Conservation (phyloP, 352 stramenopile species). For the Globisporangium irregulare region DNA sequence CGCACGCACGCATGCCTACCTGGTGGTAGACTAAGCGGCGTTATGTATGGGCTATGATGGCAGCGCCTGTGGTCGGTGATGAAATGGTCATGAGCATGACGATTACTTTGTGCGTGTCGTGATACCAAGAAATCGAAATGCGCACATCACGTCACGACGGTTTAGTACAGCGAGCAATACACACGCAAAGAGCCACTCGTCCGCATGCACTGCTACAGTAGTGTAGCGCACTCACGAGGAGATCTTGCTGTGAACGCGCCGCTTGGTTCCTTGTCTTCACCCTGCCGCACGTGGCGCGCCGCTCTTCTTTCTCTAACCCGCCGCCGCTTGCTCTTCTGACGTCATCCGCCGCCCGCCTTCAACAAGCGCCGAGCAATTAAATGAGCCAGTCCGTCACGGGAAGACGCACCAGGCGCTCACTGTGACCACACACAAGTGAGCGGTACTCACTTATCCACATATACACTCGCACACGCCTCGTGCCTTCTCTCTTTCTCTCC, state of each 20-base stretch:
- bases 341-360: background rate
- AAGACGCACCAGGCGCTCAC: background rate
- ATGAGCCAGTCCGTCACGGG: background rate
- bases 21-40: background rate
- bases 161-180: background rate
- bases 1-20: background rate
- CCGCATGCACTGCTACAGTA: too few relatives aligned
- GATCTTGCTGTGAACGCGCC: background rate
- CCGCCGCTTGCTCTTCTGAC: constrained; percentile 8
- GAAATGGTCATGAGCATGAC: background rate
- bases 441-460: background rate
- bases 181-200: background rate
- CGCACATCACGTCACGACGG: background rate
- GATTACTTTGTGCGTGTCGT: background rate
- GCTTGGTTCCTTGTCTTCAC: background rate
- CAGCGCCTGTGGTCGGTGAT: background rate
- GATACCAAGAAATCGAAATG: background rate
- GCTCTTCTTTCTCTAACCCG: background rate
- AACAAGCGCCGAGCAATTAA: background rate
- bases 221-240: background rate
- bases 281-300: background rate
- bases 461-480: background rate
- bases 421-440: background rate
- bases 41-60: background rate
- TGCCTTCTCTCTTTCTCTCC: background rate